Conservation (phyloP, 768 basidiomycete genomes). For the Naganishia vaughanmartiniae region DNA sequence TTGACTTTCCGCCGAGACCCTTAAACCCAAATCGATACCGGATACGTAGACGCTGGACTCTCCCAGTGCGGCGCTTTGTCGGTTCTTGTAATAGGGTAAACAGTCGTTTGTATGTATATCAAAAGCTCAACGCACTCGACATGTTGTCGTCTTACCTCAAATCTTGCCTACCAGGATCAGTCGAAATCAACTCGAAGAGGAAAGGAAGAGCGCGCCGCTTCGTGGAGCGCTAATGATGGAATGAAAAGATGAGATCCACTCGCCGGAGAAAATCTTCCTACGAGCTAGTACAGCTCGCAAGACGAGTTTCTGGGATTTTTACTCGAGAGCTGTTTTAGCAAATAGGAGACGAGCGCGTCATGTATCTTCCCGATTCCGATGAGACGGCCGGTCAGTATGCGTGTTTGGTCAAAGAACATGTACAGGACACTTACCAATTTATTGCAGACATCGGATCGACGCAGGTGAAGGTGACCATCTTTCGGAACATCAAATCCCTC, state of each 20-base stretch:
- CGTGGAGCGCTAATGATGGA: conserved; percentile 69
- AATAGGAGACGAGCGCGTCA: conserved; percentile 76
- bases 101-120: too few species aligned
- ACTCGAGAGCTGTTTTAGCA: conserved; percentile 70
- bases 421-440: not conserved
- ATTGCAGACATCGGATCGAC: conserved; percentile 83
- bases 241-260: conserved; percentile 81
- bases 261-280: conserved; percentile 88
- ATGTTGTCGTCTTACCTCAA: too few species aligned
- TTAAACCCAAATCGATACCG: too few species aligned
- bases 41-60: too few species aligned
- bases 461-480: conserved; percentile 79
- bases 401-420: not conserved
- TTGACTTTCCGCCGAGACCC: too few species aligned
- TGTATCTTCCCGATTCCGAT: conserved; percentile 96
- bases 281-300: conserved; percentile 83
- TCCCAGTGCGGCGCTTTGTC: too few species aligned
- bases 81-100: too few species aligned
- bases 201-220: too few species aligned
- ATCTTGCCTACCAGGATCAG: too few species aligned
- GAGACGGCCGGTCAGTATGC: conserved; percentile 74
- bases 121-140: too few species aligned
- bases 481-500: conserved; percentile 74
- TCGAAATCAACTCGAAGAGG: too few species aligned
- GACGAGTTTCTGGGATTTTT: conserved; percentile 84